phyloP scores from a whole-genome alignment of 2,329 filamentous ascomycete species.

The Fusarium oxysporum region DNA sequence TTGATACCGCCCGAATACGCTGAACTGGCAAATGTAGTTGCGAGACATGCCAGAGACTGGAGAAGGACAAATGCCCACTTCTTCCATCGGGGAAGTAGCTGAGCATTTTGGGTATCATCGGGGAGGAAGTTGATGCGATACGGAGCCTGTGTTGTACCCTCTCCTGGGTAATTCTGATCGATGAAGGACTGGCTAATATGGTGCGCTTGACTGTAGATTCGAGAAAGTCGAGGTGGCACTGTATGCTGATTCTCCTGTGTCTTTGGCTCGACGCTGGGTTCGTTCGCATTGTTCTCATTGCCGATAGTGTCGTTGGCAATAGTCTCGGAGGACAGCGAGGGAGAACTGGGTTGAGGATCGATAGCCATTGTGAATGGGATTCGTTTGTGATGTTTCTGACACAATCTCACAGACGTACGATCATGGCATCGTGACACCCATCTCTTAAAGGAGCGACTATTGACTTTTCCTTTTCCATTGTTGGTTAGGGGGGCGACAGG shows the following conservation, averaged over 20 bases:
- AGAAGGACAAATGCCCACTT: conserved; percentile 73
- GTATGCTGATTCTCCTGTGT: no score
- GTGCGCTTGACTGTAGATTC: not conserved
- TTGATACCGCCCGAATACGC: conserved; percentile 70
- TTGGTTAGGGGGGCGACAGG: not conserved
- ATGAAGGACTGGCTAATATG: not conserved
- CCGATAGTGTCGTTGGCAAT: not conserved
- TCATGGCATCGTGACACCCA: not conserved
- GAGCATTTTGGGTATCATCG: conserved; percentile 73
- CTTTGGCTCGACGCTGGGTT: not conserved
- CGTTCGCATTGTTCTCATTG: not conserved
- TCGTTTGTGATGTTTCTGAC: not conserved
- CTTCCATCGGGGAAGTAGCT: conserved; percentile 62
- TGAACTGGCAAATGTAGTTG: conserved; percentile 75
- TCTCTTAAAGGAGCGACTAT: not conserved
- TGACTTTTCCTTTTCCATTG: not conserved
- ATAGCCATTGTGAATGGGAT: not conserved
- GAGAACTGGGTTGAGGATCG: not conserved
- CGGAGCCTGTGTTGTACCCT: conserved; percentile 73
- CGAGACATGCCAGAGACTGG: conserved; percentile 71
- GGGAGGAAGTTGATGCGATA: conserved; percentile 77
- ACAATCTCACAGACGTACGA: not conserved
- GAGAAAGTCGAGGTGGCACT: accelerated
- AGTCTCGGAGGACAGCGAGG: conserved; percentile 1
- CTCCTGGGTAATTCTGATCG: conserved; percentile 60